phyloP scores from a whole-genome alignment of 208 protist species.

The Leishmania gerbilli region DNA sequence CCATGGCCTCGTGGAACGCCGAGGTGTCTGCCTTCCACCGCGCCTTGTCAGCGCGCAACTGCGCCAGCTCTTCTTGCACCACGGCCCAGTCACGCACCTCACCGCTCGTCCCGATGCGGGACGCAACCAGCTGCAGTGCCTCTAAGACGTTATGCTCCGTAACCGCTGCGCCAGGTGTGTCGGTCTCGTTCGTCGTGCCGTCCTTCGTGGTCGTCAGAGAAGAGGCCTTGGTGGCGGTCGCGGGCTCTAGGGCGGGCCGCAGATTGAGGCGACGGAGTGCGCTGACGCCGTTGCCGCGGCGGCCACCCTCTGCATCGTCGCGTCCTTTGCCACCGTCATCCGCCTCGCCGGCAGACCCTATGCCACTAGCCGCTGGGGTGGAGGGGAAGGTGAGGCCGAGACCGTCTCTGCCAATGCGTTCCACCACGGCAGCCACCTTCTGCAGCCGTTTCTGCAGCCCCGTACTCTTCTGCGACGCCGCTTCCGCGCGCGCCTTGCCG shows the following conservation, averaged over 20 bases:
- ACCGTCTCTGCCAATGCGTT: conserved; percentile 20
- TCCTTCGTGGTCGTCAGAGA: not conserved
- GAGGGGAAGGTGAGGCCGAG: conserved; percentile 19
- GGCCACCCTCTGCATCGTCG: not conserved
- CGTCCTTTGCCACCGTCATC: not conserved
- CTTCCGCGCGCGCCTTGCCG: conserved; percentile 49
- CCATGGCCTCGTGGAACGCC: conserved; percentile 64
- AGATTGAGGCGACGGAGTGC: conserved; percentile 29
- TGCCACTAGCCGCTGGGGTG: not conserved
- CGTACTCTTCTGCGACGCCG: conserved; percentile 41
- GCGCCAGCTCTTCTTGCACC: conserved; percentile 35
- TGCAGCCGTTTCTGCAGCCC: conserved; percentile 29
- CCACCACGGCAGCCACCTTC: conserved; percentile 32
- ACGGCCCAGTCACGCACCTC: conserved; percentile 33
- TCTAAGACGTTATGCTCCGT: conserved; percentile 63
- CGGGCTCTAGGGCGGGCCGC: conserved; percentile 6
- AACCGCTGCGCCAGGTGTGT: conserved; percentile 19
- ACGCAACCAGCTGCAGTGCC: conserved; percentile 45
- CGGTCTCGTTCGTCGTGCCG: not conserved
- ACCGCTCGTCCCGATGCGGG: conserved; percentile 36
- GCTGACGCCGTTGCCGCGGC: conserved; percentile 24
- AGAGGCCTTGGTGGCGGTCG: not conserved
- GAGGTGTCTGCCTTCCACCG: conserved; percentile 50
- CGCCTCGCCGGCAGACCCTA: not conserved
- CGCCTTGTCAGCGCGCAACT: conserved; percentile 35